Evolutionary conservation across 2,329 filamentous ascomycete species (phyloP).

Genomic region (Byssochlamys sp.): DNA sequence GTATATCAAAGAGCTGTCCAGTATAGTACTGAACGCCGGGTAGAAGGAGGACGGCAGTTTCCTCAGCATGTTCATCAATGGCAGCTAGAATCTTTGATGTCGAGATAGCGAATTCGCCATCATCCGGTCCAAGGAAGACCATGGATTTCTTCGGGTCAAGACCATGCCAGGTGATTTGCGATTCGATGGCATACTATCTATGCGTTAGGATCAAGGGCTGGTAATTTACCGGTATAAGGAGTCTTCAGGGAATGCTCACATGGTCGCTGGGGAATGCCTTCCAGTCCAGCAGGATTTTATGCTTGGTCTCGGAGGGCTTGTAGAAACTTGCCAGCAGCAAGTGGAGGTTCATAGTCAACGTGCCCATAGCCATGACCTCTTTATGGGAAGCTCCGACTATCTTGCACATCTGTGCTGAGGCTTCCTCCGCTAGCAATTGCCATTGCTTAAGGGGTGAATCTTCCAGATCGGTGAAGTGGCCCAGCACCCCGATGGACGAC

Average conservation of each 20-base stretch:
- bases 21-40: constrained; percentile 88
- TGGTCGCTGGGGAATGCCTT: constrained; percentile 82
- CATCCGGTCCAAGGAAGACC: constrained; percentile 58
- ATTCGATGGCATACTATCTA: constrained; percentile 65
- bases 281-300: constrained; percentile 75
- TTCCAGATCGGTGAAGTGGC: constrained; percentile 63
- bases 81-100: constrained; percentile 60
- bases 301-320: constrained; percentile 51
- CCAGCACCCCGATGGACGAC: constrained; percentile 70
- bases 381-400: constrained; percentile 61
- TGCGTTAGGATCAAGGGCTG: constrained; percentile 6
- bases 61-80: constrained; percentile 63
- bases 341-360: constrained; percentile 70
- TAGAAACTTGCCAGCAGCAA: constrained; percentile 76
- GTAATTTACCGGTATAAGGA: background rate
- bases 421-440: constrained; percentile 68
- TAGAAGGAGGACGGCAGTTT: constrained; percentile 65
- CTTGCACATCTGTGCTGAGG: constrained; percentile 58
- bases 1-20: constrained; percentile 75
- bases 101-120: constrained; percentile 49
- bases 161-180: constrained; percentile 63
- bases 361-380: constrained; percentile 81
- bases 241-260: constrained; percentile 33
- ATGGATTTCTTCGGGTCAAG: constrained; percentile 58
- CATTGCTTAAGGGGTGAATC: constrained; percentile 61